Evolutionary conservation across 306 rosid species (phyloP), one percentile per base, ranked within the genome.

Genomic region (Vigna hirtella): DNA sequence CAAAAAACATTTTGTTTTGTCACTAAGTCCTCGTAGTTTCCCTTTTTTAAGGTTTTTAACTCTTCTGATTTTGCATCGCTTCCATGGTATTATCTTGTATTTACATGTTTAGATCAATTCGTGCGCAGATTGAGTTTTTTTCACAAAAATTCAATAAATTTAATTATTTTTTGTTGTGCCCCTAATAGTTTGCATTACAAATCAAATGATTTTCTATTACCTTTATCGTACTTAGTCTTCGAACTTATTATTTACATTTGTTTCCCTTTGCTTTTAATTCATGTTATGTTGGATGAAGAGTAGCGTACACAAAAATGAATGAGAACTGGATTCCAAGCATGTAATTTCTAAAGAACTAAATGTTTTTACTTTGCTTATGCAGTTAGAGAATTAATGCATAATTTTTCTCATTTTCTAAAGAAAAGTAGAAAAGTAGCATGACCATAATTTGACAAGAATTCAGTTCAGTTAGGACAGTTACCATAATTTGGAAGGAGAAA

Each of bases 1-100:
- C 28, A 20, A 34, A 66, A 74, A 70, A 52, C 24, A 38, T 75
- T 52, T 18, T 61, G 26, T 32, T 62, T 73, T 74, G 36, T 71
- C 22, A 5, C 9, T 2, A 40, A 73, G 76, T 73, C 75, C 83
- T 75, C 43, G 0, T 51, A 49, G 30, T 58, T 69, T 52, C 77
- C 52, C 62, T 40, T 10, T 34, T 51, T 53, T 64, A 8, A 53
- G n/a, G 10, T 50, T 30, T 56, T 65, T 28, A 0, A 13, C 4
- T 8, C 32, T 64, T 42, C 48, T 26, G 16, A 2, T 79, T 79
- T 70, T 79, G 52, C 56, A 5, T 70, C 47, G 4, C 38, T 18
- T 13, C 38, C 72, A 2, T 66, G 0, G 6, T 18, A 43, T 22
- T 66, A 12, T 45, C 20, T 3, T 11, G 1, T 6, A 38, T 65